phyloP scores from a whole-genome alignment of 345 rosid genomes.

The Citrus unshiu region DNA sequence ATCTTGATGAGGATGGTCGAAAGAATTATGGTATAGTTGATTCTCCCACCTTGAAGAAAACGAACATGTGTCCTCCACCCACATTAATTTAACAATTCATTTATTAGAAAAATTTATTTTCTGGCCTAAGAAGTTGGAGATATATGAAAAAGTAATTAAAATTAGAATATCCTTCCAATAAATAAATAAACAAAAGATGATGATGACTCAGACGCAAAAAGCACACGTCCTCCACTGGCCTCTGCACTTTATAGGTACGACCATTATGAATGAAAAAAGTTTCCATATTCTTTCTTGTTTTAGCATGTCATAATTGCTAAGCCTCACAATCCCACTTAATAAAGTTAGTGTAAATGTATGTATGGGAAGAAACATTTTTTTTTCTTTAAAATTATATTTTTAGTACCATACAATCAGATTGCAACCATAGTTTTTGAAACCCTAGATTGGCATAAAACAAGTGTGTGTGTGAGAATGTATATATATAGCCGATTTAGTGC shows the following conservation, averaged over 20 bases:
- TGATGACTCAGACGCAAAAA: background rate
- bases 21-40: background rate
- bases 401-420: background rate
- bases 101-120: too few relatives aligned
- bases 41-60: too few relatives aligned
- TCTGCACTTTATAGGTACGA: background rate
- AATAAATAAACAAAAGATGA: background rate
- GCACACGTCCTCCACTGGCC: background rate
- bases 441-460: background rate
- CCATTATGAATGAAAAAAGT: too few relatives aligned
- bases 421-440: background rate
- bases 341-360: background rate
- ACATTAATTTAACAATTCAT: too few relatives aligned
- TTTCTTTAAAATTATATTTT: background rate
- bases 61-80: background rate
- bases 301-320: background rate
- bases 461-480: too few relatives aligned
- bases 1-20: background rate
- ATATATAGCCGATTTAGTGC: too few relatives aligned
- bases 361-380: background rate
- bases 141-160: too few relatives aligned
- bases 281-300: background rate
- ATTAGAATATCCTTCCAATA: too few relatives aligned
- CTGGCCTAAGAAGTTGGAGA: background rate
- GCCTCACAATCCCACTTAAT: conserved; percentile 4